Base-by-base conservation (phyloP, 805 yeast species). In the Lachancea sp. region DNA sequence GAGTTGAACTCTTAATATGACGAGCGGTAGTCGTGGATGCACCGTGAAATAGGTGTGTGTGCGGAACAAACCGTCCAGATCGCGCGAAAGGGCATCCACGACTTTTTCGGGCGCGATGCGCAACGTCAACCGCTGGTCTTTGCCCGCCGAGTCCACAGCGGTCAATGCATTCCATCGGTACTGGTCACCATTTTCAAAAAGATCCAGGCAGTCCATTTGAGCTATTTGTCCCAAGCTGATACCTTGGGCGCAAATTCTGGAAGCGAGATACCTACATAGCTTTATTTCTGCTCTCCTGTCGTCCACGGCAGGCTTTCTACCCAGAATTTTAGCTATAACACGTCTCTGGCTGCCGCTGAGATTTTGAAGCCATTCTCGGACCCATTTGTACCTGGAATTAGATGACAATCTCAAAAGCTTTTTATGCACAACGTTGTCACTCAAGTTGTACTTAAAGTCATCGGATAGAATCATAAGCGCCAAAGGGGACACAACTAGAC, bases 11-110 rank as follows among this genome's bases (percentile, higher is more conserved):
- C 95, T 62, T 8, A 83, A 70, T 19, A 85, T 62, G 2, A 79
- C 63, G 47, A 83, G 53, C 0, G 89, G 87, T 36, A 77, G 69
- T 8, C 65, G 65, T 3, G 87, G 85, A 60, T 83, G 89, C 44
- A 76, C 68, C 41, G 83, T 78, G 19, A 81, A 74, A 57, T 82
- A 82, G 11, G 83, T 72, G 57, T 84, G 84, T n/a, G 78, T 72
- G 49, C 76, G 59, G 60, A 74, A 82, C n/a, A 80, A 59, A 16
- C 66, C 65, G 26, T 77, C 68, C 9, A 85, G 60, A 30, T 74
- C 74, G 13, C 57, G 45, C 6, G 77, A 69, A 32, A 85, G 63
- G 19, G 64, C 59, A 18, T 74, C 66, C 11, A 82, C 59, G 53
- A 84, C 78, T 4, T 55, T 42, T 38, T 74, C 74, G 0, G 86